Conservation (phyloP, 768 basidiomycete genomes). For the Kwoniella dendrophila region DNA sequence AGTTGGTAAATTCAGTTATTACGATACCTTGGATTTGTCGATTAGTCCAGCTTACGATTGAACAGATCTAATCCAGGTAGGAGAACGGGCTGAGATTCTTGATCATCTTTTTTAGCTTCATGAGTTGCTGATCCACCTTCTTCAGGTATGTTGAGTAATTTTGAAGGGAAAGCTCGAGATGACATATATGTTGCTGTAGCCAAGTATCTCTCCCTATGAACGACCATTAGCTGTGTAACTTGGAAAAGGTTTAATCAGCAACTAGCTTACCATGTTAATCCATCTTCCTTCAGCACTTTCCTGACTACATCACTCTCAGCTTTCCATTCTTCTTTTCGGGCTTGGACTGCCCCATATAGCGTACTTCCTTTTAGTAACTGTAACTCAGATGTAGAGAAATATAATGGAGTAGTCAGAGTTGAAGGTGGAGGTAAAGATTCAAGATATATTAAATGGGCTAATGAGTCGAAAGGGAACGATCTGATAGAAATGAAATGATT, state of each 20-base stretch:
- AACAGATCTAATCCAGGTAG: conserved; percentile 83
- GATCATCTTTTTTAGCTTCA: conserved; percentile 19
- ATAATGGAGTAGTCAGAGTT: conserved; percentile 70
- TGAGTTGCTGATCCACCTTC: conserved; percentile 56
- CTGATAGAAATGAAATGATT: neutral
- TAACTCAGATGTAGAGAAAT: conserved; percentile 69
- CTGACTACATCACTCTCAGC: conserved; percentile 67
- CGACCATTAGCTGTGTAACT: neutral
- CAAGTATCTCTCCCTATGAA: conserved; percentile 69
- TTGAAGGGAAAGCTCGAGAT: conserved; percentile 87
- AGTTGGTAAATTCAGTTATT: conserved; percentile 12
- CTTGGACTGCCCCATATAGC: conserved; percentile 72
- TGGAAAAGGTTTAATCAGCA: neutral
- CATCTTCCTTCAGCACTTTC: conserved; percentile 55
- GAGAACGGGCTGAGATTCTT: conserved; percentile 66
- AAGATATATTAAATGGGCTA: conserved; percentile 64
- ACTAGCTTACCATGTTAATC: conserved; percentile 68
- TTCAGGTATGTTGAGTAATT: conserved; percentile 65
- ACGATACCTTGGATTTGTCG: neutral
- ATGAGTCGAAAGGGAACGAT: conserved; percentile 16
- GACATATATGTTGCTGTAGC: conserved; percentile 75
- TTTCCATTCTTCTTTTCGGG: conserved; percentile 67
- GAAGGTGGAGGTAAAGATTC: conserved; percentile 65
- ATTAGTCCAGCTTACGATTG: conserved; percentile 61
- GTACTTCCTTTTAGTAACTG: conserved; percentile 75